A percentile compares a stretch with the other conserved stretches of the same genome.
phyloP scores from a whole-genome alignment of 2,329 filamentous ascomycete genomes.

The Colletotrichum endophyticum region DNA sequence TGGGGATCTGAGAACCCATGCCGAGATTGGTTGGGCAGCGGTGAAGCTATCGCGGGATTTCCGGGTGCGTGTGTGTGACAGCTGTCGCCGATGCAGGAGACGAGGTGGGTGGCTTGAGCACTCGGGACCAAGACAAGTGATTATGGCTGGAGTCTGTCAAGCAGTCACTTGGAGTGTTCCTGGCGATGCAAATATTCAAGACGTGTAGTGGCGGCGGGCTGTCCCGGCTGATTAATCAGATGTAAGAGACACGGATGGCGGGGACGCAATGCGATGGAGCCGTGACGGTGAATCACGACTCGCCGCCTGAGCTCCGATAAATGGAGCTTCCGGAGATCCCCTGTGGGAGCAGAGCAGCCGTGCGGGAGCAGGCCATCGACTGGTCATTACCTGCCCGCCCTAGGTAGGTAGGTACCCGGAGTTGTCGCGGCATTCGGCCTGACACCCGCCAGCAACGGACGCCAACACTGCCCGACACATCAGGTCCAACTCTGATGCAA shows the following conservation, averaged over 20 bases:
- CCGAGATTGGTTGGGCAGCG: not conserved
- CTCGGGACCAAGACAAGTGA: not conserved
- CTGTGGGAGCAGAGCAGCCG: not conserved
- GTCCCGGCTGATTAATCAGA: slow-evolving; percentile 18
- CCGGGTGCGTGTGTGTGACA: not conserved
- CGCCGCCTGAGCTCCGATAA: slow-evolving; percentile 14
- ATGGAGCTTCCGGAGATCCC: slow-evolving; percentile 17
- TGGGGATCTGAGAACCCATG: slow-evolving; percentile 34
- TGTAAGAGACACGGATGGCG: not conserved
- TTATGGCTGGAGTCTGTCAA: not conserved
- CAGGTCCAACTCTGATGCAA: not conserved
- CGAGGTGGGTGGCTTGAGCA: not conserved
- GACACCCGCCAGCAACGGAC: not conserved
- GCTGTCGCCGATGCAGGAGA: not conserved
- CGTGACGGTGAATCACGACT: slow-evolving; percentile 13
- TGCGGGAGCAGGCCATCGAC: slow-evolving; percentile 1
- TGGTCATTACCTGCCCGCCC: not conserved
- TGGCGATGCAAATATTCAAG: not conserved
- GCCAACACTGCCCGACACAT: not conserved
- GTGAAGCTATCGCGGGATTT: slow-evolving; percentile 15
- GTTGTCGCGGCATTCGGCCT: slow-evolving; percentile 2
- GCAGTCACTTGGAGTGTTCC: not conserved
- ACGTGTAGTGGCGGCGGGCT: not conserved
- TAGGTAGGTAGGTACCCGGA: not conserved
- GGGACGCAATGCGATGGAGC: slow-evolving; percentile 9